A percentile compares a stretch with the other conserved stretches of the same genome.
phyloP scores from a whole-genome alignment of 106 monocot species.

The Dendrobium catenatum region DNA sequence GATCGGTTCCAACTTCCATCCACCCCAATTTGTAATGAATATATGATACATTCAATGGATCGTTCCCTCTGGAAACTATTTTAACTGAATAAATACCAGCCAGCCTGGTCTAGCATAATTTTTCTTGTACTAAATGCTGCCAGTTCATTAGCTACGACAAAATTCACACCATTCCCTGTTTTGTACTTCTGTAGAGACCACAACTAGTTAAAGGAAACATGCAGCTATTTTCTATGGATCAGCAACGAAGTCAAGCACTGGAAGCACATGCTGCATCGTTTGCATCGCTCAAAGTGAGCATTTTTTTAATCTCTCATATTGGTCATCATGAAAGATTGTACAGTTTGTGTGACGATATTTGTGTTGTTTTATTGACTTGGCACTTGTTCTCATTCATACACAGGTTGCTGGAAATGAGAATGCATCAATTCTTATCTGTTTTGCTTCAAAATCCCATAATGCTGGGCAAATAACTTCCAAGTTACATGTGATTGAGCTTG shows the following conservation, averaged over 20 bases:
- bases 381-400: not conserved
- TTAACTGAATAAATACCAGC: too few relatives aligned
- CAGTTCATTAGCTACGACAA: not conserved
- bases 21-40: too few relatives aligned
- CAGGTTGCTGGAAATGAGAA: conserved; percentile 87
- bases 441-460: conserved; percentile 87
- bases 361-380: not conserved
- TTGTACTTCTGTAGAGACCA: conserved; percentile 49
- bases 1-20: too few relatives aligned
- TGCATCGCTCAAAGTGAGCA: conserved; percentile 69
- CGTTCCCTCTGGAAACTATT: too few relatives aligned
- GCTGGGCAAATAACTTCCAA: conserved; percentile 93
- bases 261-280: conserved; percentile 98
- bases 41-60: too few relatives aligned
- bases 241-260: conserved; percentile 96
- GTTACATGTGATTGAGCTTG: conserved; percentile 97
- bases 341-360: not conserved
- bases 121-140: not conserved
- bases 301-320: not conserved
- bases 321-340: not conserved
- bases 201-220: conserved; percentile 97
- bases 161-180: not conserved
- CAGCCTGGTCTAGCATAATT: too few relatives aligned
- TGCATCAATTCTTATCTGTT: conserved; percentile 78
- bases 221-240: conserved; percentile 98